A percentile compares a stretch with the other conserved stretches of the same genome.
phyloP scores from a whole-genome alignment of 441 rosid species.

The Aquilaria agallochum region DNA sequence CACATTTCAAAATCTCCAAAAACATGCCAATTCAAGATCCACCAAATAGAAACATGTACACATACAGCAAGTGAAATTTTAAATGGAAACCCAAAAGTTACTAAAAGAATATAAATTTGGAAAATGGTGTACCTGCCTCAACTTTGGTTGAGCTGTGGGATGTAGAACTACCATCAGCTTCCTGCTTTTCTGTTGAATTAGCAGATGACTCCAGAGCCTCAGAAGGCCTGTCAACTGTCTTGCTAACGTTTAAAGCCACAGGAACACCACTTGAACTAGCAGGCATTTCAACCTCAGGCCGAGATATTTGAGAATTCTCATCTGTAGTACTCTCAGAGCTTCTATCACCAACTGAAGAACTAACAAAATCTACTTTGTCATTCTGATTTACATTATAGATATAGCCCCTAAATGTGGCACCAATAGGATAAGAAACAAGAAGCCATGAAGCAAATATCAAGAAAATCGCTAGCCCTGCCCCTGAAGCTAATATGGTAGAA shows the following conservation, averaged over 20 bases:
- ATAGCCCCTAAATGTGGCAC: constrained; percentile 48
- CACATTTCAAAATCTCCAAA: too few species aligned
- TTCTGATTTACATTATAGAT: constrained; percentile 53
- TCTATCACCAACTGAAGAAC: constrained; percentile 15
- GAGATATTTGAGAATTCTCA: constrained; percentile 8
- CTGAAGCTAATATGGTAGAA: constrained; percentile 45
- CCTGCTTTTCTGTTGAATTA: constrained; percentile 19
- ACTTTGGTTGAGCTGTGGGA: constrained; percentile 18
- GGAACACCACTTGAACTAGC: constrained; percentile 11
- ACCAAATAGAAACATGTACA: too few species aligned
- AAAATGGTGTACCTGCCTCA: constrained; percentile 36
- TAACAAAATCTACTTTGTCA: constrained; percentile 24
- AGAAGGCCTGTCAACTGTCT: constrained; percentile 6
- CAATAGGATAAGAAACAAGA: constrained; percentile 53
- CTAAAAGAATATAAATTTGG: neutral
- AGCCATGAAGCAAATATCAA: constrained; percentile 66
- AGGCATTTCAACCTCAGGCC: constrained; percentile 13
- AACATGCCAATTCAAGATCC: too few species aligned
- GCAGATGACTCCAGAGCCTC: constrained; percentile 7
- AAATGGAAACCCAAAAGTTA: too few species aligned
- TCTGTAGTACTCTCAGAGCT: constrained; percentile 11
- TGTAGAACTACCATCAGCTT: constrained; percentile 13
- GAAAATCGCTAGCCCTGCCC: constrained; percentile 59
- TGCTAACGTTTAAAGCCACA: constrained; percentile 6
- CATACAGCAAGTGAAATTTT: too few species aligned